Percentiles rank a stretch among this genome's conserved stretches.
Evolutionary conservation across 2,329 filamentous ascomycete genomes (phyloP).

Genomic region (Paraphoma chrysanthemicola): DNA sequence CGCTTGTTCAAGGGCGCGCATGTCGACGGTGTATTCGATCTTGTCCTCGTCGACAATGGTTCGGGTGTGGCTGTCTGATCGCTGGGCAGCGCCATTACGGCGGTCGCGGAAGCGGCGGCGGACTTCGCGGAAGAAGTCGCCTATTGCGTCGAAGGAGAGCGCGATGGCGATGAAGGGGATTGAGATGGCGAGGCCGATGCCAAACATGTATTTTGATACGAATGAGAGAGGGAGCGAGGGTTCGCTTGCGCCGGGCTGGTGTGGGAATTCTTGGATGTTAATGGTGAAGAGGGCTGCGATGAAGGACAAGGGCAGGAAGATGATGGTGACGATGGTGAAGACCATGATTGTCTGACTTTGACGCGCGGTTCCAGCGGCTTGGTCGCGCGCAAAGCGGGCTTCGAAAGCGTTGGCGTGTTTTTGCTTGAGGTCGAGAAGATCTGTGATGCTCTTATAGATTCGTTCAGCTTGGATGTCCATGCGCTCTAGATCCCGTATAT

Average conservation of each 20-base stretch:
- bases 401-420: conserved; percentile 74
- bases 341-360: conserved; percentile 65
- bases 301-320: conserved; percentile 64
- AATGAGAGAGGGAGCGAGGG: conserved; percentile 54
- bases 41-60: conserved; percentile 18
- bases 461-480: conserved; percentile 69
- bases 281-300: conserved; percentile 64
- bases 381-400: conserved; percentile 66
- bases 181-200: conserved; percentile 61
- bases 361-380: conserved; percentile 66
- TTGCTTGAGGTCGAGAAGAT: conserved; percentile 72
- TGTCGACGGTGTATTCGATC: conserved; percentile 29
- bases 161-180: conserved; percentile 59
- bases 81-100: neutral
- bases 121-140: conserved; percentile 40
- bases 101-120: conserved; percentile 24
- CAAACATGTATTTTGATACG: conserved; percentile 64
- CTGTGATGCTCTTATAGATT: conserved; percentile 66
- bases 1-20: conserved; percentile 33
- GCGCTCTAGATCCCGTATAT: conserved; percentile 65
- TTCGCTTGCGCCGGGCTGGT: conserved; percentile 32
- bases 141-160: conserved; percentile 52
- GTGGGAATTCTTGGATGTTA: conserved; percentile 59
- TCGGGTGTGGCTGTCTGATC: conserved; percentile 2
- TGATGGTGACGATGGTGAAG: conserved; percentile 66